phyloP scores from a whole-genome alignment of 1,284 basidiomycete species.

The Rhodotorula sp. region DNA sequence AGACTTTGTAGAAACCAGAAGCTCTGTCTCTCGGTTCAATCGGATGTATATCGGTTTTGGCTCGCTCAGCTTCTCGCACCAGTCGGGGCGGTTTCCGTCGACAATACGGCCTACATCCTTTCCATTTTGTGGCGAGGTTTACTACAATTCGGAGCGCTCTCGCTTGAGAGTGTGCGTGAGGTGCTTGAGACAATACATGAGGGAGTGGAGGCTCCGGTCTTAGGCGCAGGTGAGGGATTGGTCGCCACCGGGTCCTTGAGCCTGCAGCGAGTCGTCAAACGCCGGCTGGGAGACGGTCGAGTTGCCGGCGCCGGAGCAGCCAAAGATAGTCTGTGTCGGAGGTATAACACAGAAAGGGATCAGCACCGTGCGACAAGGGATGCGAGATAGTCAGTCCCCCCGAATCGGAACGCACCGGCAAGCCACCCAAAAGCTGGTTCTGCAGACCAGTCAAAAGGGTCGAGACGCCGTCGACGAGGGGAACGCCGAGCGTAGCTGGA shows the following conservation, averaged over 20 bases:
- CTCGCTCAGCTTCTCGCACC: no score
- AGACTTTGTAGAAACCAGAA: not conserved
- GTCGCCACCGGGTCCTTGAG: not conserved
- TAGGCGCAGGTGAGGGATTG: not conserved
- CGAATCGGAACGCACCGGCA: not conserved
- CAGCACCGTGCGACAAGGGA: no score
- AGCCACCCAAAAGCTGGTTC: conserved; percentile 3
- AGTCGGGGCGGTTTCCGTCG: no score
- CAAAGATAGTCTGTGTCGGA: not conserved
- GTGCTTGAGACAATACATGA: no score
- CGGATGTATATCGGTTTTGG: not conserved
- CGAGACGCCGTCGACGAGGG: not conserved
- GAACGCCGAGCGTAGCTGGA: conserved; percentile 2
- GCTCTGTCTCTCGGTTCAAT: no score
- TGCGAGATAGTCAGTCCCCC: no score
- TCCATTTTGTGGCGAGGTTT: no score
- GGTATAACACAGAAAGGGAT: no score
- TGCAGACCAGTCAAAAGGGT: not conserved
- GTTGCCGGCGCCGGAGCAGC: not conserved
- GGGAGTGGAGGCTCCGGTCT: not conserved
- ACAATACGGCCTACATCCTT: no score
- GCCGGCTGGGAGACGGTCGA: not conserved
- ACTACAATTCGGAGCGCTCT: not conserved
- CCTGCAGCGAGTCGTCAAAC: conserved; percentile 9
- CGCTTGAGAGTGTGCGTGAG: not conserved